These are phyloP conservation scores for Cyphellophora europaea DNA, from an alignment of 2,329 filamentous ascomycete species.

Conservation along the genomic window DNA sequence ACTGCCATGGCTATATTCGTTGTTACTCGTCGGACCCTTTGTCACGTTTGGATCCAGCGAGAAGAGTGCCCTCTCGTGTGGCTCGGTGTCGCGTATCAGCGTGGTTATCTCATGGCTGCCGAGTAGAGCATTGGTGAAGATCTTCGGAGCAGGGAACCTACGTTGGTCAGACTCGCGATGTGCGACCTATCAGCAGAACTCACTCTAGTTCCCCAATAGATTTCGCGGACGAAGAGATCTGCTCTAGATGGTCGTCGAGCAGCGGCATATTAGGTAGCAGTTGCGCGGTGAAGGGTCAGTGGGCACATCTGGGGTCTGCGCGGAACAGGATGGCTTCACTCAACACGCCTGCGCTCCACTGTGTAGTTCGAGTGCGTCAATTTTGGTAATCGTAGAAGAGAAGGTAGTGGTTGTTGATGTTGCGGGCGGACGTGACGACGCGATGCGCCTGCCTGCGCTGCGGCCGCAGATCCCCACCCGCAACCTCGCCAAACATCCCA, in stretches of 20 bases:
- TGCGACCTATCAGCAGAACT: conserved; percentile 18
- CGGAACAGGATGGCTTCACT: too few relatives aligned
- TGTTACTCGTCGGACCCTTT: conserved; percentile 24
- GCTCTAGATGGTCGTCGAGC: conserved; percentile 62
- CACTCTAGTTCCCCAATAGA: conserved; percentile 69
- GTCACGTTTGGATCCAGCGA: conserved; percentile 67
- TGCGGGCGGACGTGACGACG: too few relatives aligned
- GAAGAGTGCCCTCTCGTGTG: conserved; percentile 90
- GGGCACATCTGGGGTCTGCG: too few relatives aligned
- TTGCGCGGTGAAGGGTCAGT: too few relatives aligned
- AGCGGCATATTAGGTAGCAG: too few relatives aligned
- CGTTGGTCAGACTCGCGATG: conserved; percentile 4
- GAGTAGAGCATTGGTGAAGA: conserved; percentile 89
- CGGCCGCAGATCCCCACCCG: too few relatives aligned
- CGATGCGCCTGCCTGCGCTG: too few relatives aligned
- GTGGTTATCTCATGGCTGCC: conserved; percentile 85
- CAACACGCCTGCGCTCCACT: too few relatives aligned
- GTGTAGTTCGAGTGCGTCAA: too few relatives aligned
- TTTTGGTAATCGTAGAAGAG: too few relatives aligned
- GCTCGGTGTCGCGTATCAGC: conserved; percentile 88
- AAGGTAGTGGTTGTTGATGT: too few relatives aligned
- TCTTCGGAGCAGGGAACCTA: conserved; percentile 83
- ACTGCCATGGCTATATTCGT: not conserved
- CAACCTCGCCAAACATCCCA: too few relatives aligned
- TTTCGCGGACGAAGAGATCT: conserved; percentile 66